Conservation (phyloP, 2,329 filamentous ascomycete species). For the Fusarium buxicola region DNA sequence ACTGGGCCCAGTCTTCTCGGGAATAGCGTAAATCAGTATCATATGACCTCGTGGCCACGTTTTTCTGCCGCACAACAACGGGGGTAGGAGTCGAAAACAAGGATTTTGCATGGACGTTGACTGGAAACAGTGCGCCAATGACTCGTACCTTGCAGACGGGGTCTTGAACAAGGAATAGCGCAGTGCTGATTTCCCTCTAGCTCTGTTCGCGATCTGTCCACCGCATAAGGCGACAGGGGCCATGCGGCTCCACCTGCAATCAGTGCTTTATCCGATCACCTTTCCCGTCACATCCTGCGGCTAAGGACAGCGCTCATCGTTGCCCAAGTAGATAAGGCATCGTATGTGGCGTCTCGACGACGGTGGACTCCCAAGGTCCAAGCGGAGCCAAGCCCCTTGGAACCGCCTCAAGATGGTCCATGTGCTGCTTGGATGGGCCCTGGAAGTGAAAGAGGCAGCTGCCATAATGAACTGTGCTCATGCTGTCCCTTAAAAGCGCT, state of each 20-base stretch:
- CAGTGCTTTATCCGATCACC: neutral
- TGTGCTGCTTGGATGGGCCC: slow-evolving; percentile 4
- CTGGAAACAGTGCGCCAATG: neutral
- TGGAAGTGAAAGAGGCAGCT: neutral
- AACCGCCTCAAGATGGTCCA: neutral
- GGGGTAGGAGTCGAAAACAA: neutral
- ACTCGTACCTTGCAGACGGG: slow-evolving; percentile 7
- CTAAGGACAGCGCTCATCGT: neutral
- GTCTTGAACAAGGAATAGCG: neutral
- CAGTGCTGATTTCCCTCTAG: slow-evolving; percentile 5
- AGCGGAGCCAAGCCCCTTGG: neutral
- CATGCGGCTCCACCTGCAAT: neutral
- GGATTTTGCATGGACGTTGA: slow-evolving; percentile 3
- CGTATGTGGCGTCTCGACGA: neutral
- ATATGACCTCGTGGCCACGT: neutral
- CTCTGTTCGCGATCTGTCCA: neutral
- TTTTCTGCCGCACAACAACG: neutral
- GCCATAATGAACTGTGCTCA: no score
- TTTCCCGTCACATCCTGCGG: neutral
- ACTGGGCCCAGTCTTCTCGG: no score
- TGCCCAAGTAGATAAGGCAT: neutral
- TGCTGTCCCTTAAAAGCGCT: slow-evolving; percentile 11
- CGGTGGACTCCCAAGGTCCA: slow-evolving; percentile 2
- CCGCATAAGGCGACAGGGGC: neutral
- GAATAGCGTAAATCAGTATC: no score